Evolutionary conservation across 208 protist species (phyloP), one percentile per base, ranked within the genome.

Genomic region (Spongospora subterranea): DNA sequence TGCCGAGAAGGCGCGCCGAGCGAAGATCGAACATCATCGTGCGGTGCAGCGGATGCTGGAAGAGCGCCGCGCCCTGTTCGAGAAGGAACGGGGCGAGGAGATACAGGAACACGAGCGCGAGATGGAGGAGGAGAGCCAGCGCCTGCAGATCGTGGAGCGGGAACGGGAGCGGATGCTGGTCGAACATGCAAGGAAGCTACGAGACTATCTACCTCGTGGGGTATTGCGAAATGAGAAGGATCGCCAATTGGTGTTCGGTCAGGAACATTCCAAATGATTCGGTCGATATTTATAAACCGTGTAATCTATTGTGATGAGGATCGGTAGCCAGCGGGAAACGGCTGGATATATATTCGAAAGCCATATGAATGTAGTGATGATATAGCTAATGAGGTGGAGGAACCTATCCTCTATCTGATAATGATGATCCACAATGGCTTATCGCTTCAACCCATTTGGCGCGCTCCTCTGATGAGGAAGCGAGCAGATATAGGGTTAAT

Each of bases 101-200:
- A 82, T 82, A 13, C 35, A 13, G 17, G 71, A 35, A 35, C 6
- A 13, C 6, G 35, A 82, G n/a, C 71, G 71, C 71, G 35, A 82
- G 71, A 35, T 35, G 13, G 17, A 39, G 17, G 90, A 60, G 24
- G 76, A 35, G 39, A 54, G 89, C 24, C 0, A 88, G 45, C 0
- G 90, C 24, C 40, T 32, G 71, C 0, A 20, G 13, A 88, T 94
- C 53, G 76, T 94, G 90, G 91, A 94, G 88, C 54, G 92, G 24
- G 93, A 94, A 89, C 76, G 93, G 0, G 0, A 91, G 82, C 88
- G 92, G 0, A 92, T 94, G 35, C 53, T 94, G 35, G 40, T n/a
- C 13, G 90, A 93, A 40, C 54, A 92, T 38, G 92, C 93, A 29
- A 0, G 38, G 11, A 40, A 89, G 38, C 41, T 89, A 13, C 88